Evolutionary conservation across 1,139 yeast species (phyloP).

Genomic region (Sugiyamaella xylanicola): DNA sequence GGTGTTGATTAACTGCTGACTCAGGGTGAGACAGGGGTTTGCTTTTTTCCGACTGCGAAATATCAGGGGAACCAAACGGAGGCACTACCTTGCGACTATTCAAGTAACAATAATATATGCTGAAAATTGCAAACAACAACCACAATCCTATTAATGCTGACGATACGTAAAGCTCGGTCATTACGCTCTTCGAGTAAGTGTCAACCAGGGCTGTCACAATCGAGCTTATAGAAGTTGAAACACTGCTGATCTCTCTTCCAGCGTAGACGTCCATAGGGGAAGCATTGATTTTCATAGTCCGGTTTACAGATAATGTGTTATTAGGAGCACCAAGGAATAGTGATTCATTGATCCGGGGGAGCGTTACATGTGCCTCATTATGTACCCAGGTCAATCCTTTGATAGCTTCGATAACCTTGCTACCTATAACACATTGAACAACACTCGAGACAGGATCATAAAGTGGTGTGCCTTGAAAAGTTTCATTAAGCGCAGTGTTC

Average conservation of each 20-base stretch:
- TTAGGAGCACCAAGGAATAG: constrained; percentile 11
- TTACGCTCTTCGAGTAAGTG: constrained; percentile 28
- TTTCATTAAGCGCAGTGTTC: constrained; percentile 55
- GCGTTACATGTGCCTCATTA: constrained; percentile 56
- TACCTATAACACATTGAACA: constrained; percentile 76
- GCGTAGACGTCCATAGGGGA: background rate
- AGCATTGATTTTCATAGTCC: too few species aligned
- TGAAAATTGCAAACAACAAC: constrained; percentile 32
- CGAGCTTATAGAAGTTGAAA: constrained; percentile 13
- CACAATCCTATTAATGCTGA: constrained; percentile 29
- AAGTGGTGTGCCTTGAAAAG: constrained; percentile 71
- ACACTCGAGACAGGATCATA: constrained; percentile 60
- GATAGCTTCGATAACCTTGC: constrained; percentile 65
- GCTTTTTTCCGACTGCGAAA: background rate
- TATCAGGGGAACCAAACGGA: too few species aligned
- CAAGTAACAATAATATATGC: constrained; percentile 29
- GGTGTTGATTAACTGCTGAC: background rate
- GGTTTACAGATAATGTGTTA: constrained; percentile 8
- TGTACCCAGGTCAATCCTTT: constrained; percentile 79
- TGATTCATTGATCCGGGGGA: constrained; percentile 55
- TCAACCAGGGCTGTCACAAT: constrained; percentile 24
- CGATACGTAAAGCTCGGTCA: constrained; percentile 34
- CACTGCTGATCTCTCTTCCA: background rate
- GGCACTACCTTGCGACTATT: too few species aligned
- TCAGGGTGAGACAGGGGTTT: background rate